phyloP scores from a whole-genome alignment of 2,329 filamentous ascomycete genomes.

The Botryotinia convoluta region DNA sequence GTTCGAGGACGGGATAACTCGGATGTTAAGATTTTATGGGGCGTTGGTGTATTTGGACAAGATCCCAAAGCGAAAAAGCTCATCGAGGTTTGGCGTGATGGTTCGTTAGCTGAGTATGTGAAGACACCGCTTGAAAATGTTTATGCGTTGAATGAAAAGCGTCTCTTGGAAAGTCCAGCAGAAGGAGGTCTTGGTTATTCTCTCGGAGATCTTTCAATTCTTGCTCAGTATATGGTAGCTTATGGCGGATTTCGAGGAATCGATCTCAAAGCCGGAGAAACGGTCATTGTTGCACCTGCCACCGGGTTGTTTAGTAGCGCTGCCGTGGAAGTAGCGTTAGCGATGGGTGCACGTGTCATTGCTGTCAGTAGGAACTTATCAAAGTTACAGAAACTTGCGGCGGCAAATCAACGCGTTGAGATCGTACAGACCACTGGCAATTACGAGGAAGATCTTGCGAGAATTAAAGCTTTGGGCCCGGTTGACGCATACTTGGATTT shows the following conservation, averaged over 20 bases:
- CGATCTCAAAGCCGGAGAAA: slow-evolving; percentile 45
- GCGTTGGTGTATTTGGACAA: slow-evolving; percentile 35
- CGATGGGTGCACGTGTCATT: slow-evolving; percentile 50
- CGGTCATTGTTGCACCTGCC: slow-evolving; percentile 46
- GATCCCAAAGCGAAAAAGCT: slow-evolving; percentile 34
- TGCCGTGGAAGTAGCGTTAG: slow-evolving; percentile 44
- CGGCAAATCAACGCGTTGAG: slow-evolving; percentile 37
- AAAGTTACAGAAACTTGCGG: slow-evolving; percentile 40
- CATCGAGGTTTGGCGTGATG: slow-evolving; percentile 38
- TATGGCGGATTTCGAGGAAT: slow-evolving; percentile 48
- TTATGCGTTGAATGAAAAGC: slow-evolving; percentile 38
- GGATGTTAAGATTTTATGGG: slow-evolving; percentile 34
- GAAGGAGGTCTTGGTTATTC: slow-evolving; percentile 25
- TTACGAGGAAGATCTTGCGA: slow-evolving; percentile 26
- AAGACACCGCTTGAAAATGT: slow-evolving; percentile 42
- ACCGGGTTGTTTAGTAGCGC: slow-evolving; percentile 47
- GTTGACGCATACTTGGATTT: slow-evolving; percentile 48
- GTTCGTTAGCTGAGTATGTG: slow-evolving; percentile 39
- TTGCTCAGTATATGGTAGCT: slow-evolving; percentile 41
- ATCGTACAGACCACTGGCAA: slow-evolving; percentile 46
- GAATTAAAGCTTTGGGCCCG: slow-evolving; percentile 34
- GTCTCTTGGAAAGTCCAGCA: slow-evolving; percentile 25
- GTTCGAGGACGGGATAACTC: slow-evolving; percentile 40
- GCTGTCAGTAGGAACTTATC: slow-evolving; percentile 48
- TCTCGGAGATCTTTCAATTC: slow-evolving; percentile 17